Percentiles rank a stretch among this genome's conserved stretches.
These are phyloP conservation scores for Chlorella sp. DNA, from an alignment of 139 green algal species.

Conservation along the genomic window DNA sequence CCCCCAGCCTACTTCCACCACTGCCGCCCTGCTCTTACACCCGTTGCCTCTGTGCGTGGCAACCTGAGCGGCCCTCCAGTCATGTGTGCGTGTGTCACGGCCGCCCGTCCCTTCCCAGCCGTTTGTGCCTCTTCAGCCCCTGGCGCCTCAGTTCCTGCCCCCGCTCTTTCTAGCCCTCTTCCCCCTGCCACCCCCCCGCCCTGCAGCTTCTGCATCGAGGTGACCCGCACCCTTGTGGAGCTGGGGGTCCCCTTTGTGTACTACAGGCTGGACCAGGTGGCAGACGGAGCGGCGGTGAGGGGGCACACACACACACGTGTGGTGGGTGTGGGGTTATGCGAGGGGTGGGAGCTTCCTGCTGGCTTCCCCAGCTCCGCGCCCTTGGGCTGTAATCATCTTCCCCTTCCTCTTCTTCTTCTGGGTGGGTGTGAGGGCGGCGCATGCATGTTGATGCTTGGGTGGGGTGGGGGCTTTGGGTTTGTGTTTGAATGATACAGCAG, in stretches of 20 bases:
- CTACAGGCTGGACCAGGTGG: slow-evolving; percentile 44
- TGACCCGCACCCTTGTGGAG: slow-evolving; percentile 25
- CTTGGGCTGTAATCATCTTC: too few species aligned
- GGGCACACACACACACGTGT: not conserved
- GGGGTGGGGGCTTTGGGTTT: too few species aligned
- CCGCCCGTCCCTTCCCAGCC: not conserved
- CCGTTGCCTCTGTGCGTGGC: too few species aligned
- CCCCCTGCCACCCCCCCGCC: not conserved
- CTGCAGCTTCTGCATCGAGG: slow-evolving; percentile 57
- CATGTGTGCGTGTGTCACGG: not conserved
- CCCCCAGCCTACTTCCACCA: not conserved
- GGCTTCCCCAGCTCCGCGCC: too few species aligned
- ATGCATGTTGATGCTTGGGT: not conserved
- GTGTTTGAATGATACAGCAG: too few species aligned
- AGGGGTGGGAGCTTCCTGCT: not conserved
- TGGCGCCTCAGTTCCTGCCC: not conserved
- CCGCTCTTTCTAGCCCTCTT: not conserved
- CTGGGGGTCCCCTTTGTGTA: slow-evolving; percentile 34
- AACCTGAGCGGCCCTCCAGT: too few species aligned
- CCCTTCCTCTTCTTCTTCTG: too few species aligned
- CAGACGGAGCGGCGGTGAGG: not conserved
- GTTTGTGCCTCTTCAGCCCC: not conserved
- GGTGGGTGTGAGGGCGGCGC: not conserved
- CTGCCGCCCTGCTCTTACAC: too few species aligned
- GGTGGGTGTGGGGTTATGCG: not conserved